These are phyloP conservation scores for Ceratobasidium sp. DNA, from an alignment of 1,284 basidiomycete species.

Conservation along the genomic window DNA sequence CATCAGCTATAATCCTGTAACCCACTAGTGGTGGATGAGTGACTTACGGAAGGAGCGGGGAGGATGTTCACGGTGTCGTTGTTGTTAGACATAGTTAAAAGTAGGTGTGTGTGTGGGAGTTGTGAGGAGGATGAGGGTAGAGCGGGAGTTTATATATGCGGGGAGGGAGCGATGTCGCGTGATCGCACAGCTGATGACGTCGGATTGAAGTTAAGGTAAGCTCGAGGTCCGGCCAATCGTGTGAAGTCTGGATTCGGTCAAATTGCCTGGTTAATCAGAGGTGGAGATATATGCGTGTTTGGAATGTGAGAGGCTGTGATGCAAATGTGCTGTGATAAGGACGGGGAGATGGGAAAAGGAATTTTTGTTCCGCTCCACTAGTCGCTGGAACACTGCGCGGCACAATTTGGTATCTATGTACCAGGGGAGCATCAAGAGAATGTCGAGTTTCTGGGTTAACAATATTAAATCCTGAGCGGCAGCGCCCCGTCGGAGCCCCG, in stretches of 20 bases:
- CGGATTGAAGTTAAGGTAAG: not conserved
- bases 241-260: not conserved
- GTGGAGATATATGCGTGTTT: too few species aligned
- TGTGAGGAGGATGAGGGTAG: not conserved
- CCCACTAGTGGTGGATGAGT: not conserved
- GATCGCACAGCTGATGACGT: constrained; percentile 11
- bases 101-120: not conserved
- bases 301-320: too few species aligned
- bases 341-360: too few species aligned
- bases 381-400: too few species aligned
- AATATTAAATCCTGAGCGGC: too few species aligned
- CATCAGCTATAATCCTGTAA: not conserved
- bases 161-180: not conserved
- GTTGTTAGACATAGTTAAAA: constrained; percentile 5
- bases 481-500: too few species aligned
- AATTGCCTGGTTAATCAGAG: too few species aligned
- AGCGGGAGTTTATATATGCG: constrained; percentile 17
- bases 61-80: constrained; percentile 31
- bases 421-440: too few species aligned
- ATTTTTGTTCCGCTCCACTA: too few species aligned
- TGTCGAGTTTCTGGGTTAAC: too few species aligned
- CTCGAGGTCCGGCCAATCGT: not conserved
- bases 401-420: too few species aligned
- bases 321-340: too few species aligned
- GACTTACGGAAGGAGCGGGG: constrained; percentile 23